Evolutionary conservation across 2,329 filamentous ascomycete species (phyloP), one percentile per base, ranked within the genome.

Genomic region (Ceratocystis ficicola): DNA sequence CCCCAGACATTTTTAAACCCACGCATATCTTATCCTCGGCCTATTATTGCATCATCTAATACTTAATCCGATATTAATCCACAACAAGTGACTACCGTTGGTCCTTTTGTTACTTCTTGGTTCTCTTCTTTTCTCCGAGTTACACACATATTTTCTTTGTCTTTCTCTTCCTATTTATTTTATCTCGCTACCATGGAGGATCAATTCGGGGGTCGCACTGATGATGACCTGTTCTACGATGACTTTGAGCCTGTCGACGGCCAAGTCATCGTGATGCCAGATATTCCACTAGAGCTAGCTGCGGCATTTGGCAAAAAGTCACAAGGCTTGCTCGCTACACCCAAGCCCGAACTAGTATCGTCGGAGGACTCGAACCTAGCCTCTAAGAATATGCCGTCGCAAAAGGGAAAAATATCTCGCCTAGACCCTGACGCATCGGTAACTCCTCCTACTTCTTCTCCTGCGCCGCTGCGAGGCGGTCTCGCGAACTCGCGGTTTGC

Each of bases 171-270:
- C 28, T 44, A 15, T 22, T 41, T 41, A 15, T 41, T 41, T 41
- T 41, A 41, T 41, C 36, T 3, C 36, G 15, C 36, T 66, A 66
- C 52, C 68, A 84, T 84, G 82, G 82, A 84, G 25, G 82, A 85
- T 69, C 82, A 85, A 71, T 85, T 84, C 69, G 78, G 80, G 67
- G 82, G 82, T 61, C 78, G 83, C 22, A 85, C 83, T 59, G 83
- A 85, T 71, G 83, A 85, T 70, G 83, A 84, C 71, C 77, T 85
- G 67, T 85, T 85, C 71, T 80, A 80, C 68, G 83, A 85, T 69
- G 83, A 85, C 70, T 83, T 85, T 67, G 83, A 85, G 72, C 82
- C 81, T 6, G 77, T 83, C 63, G 73, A 77, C 50, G 73, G 73
- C 69, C 72, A 61, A 28, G 66, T 61, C 52, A 74, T 65, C 17